Conservation (phyloP, 2,329 filamentous ascomycete genomes). For the Verticillium dahliae region DNA sequence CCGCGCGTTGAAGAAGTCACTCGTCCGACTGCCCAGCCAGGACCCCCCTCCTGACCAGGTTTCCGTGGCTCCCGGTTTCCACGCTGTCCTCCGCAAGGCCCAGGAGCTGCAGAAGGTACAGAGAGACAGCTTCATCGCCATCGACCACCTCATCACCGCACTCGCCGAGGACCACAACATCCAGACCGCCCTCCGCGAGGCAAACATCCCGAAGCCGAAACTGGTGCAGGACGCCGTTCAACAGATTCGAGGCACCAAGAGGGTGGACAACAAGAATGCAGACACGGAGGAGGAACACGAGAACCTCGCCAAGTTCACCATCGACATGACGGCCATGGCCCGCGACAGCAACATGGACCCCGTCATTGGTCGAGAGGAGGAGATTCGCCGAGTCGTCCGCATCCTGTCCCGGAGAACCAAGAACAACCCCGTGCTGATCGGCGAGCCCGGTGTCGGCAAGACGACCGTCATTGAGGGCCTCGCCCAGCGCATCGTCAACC, state of each 20-base stretch:
- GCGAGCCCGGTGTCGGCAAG: slow-evolving; percentile 97
- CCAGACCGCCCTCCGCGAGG: slow-evolving; percentile 68
- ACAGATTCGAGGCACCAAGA: slow-evolving; percentile 83
- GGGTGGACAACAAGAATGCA: slow-evolving; percentile 93
- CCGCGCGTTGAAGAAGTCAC: slow-evolving; percentile 79
- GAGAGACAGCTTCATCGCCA: slow-evolving; percentile 89
- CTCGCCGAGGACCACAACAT: slow-evolving; percentile 74
- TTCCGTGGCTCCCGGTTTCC: slow-evolving; percentile 74
- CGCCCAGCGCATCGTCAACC: slow-evolving; percentile 90
- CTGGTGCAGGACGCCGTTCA: slow-evolving; percentile 85
- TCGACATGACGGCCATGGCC: slow-evolving; percentile 96
- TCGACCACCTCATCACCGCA: slow-evolving; percentile 88
- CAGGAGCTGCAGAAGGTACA: slow-evolving; percentile 94
- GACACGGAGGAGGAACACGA: slow-evolving; percentile 90
- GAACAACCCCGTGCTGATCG: slow-evolving; percentile 97
- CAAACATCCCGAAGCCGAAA: slow-evolving; percentile 88
- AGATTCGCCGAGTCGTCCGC: slow-evolving; percentile 85
- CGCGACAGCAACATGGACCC: slow-evolving; percentile 97
- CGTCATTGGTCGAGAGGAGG: slow-evolving; percentile 93
- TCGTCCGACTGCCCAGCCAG: slow-evolving; percentile 89
- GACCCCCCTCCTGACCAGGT: slow-evolving; percentile 89
- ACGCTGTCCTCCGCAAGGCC: slow-evolving; percentile 74
- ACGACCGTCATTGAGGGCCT: slow-evolving; percentile 96
- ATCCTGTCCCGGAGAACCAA: slow-evolving; percentile 92
- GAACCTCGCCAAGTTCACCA: slow-evolving; percentile 95